Evolutionary conservation across 2,329 filamentous ascomycete species (phyloP).

Genomic region (Penicillium italicum): DNA sequence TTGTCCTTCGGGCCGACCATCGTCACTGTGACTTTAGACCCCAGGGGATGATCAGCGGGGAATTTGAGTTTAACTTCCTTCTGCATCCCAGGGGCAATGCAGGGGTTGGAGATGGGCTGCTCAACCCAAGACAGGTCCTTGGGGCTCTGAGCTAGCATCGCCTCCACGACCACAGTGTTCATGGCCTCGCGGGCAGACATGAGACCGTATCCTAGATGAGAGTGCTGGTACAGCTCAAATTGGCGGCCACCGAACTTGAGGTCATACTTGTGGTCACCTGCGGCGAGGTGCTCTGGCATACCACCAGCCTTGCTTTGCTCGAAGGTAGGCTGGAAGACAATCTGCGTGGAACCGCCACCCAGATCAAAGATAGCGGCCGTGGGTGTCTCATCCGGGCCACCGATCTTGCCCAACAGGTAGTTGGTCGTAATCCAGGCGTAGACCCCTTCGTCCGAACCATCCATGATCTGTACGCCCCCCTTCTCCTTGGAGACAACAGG

Average conservation of each 20-base stretch:
- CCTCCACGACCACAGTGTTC: conserved; percentile 70
- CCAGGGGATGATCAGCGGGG: conserved; percentile 62
- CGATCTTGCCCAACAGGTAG: conserved; percentile 97
- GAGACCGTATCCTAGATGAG: conserved; percentile 91
- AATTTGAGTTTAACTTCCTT: conserved; percentile 71
- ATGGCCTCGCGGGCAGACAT: conserved; percentile 92
- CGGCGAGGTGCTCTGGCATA: conserved; percentile 77
- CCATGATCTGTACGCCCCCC: conserved; percentile 93
- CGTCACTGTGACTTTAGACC: conserved; percentile 65
- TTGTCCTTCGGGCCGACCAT: conserved; percentile 75
- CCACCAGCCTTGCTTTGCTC: conserved; percentile 67
- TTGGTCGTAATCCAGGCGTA: conserved; percentile 99
- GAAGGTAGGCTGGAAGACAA: conserved; percentile 96
- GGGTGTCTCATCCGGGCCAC: conserved; percentile 79
- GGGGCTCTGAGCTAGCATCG: conserved; percentile 62
- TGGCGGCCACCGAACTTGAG: conserved; percentile 85
- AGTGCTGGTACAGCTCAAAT: conserved; percentile 96
- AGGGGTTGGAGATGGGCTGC: conserved; percentile 74
- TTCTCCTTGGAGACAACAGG: conserved; percentile 83
- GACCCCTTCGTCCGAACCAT: conserved; percentile 92
- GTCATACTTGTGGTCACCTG: conserved; percentile 94
- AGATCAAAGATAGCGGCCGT: conserved; percentile 96
- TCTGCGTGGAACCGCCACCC: conserved; percentile 94
- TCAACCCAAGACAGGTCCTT: conserved; percentile 64
- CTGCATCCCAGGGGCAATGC: conserved; percentile 75